A percentile compares a stretch with the other conserved stretches of the same genome.
Evolutionary conservation across 305 asterid genomes (phyloP).

Genomic region (Solanum hybrid): DNA sequence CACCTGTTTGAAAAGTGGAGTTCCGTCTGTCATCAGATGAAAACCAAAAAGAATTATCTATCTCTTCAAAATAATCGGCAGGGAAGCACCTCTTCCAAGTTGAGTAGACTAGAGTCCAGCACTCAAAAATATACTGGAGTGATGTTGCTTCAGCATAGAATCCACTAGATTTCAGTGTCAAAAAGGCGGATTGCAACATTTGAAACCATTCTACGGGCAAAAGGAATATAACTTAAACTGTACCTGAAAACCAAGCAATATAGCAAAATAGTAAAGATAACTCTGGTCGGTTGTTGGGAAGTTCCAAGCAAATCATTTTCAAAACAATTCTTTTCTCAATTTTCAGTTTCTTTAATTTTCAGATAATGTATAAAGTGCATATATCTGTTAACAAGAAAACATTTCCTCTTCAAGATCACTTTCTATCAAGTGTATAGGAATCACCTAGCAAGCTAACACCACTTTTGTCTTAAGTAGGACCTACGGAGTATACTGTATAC

Average conservation of each 20-base stretch:
- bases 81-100: background rate
- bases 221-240: slow-evolving; percentile 88
- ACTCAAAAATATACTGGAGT: background rate
- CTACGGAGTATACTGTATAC: background rate
- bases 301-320: background rate
- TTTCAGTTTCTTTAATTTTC: background rate
- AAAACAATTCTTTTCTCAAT: background rate
- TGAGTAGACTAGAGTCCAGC: background rate
- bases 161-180: slow-evolving; percentile 74
- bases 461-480: background rate
- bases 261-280: background rate
- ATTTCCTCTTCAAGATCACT: background rate
- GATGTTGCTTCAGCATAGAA: slow-evolving; percentile 4
- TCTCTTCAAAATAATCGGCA: background rate
- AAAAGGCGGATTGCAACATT: slow-evolving; percentile 64
- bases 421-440: background rate
- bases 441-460: background rate
- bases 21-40: background rate
- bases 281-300: background rate
- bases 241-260: slow-evolving; percentile 52
- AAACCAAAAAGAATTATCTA: background rate
- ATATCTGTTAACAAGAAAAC: background rate
- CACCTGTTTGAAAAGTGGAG: background rate
- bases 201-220: slow-evolving; percentile 85
- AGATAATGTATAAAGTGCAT: background rate